Evolutionary conservation across 1,284 basidiomycete genomes (phyloP).

Genomic region (Phellopilus nigrolimitatus): DNA sequence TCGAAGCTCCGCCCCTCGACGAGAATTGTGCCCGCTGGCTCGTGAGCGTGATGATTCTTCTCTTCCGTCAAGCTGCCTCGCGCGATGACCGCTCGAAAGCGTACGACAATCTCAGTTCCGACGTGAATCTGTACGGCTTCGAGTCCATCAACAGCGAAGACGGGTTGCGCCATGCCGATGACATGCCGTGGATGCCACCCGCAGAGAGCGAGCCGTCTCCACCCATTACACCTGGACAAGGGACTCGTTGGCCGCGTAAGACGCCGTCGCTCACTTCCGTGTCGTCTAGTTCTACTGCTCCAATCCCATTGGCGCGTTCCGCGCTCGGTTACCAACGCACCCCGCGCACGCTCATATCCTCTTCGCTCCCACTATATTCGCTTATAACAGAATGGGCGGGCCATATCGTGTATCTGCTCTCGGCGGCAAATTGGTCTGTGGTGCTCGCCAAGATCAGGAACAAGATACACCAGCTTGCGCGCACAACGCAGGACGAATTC

Average conservation of each 20-base stretch:
- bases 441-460: constrained; percentile 71
- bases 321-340: constrained; percentile 62
- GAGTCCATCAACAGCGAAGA: constrained; percentile 45
- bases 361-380: constrained; percentile 50
- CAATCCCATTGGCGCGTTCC: constrained; percentile 39
- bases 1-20: constrained; percentile 76
- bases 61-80: constrained; percentile 69
- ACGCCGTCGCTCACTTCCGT: constrained; percentile 44
- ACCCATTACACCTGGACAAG: constrained; percentile 17
- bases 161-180: constrained; percentile 8
- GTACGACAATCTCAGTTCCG: constrained; percentile 58
- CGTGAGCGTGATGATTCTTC: constrained; percentile 76
- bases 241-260: constrained; percentile 29
- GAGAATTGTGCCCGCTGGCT: constrained; percentile 85
- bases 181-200: constrained; percentile 22
- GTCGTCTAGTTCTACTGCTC: constrained; percentile 34
- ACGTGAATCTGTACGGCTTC: constrained; percentile 67
- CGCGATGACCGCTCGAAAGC: constrained; percentile 56
- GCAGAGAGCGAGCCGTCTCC: constrained; percentile 21
- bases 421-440: constrained; percentile 85
- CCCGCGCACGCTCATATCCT: constrained; percentile 55
- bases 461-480: constrained; percentile 64
- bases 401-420: constrained; percentile 83
- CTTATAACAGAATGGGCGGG: constrained; percentile 68
- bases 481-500: constrained; percentile 43